Conservation (phyloP, 2,329 filamentous ascomycete species). For the Colletotrichum godetiae region DNA sequence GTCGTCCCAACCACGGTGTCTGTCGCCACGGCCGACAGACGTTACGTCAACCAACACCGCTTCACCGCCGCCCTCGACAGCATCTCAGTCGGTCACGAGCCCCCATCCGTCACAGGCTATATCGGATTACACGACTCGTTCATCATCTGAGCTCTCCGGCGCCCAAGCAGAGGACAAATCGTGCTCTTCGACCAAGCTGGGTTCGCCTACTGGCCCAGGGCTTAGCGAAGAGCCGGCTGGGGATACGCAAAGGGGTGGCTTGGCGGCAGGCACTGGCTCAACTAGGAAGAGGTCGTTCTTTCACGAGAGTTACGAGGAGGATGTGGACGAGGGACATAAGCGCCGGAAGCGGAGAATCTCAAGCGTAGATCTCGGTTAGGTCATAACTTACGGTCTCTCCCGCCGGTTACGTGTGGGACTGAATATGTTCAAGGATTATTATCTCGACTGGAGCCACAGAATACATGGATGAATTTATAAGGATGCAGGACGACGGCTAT, state of each 20-base stretch:
- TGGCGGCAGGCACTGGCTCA: background rate
- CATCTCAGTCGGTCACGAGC: background rate
- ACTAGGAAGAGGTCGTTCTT: slow-evolving; percentile 11
- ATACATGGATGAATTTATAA: too few species aligned
- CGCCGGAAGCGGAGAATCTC: slow-evolving; percentile 1
- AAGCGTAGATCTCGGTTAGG: background rate
- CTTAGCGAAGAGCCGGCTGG: background rate
- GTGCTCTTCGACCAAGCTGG: background rate
- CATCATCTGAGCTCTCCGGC: background rate
- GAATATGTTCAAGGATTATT: background rate
- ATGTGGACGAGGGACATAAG: background rate
- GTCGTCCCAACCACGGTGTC: background rate
- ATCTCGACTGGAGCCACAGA: too few species aligned
- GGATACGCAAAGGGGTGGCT: background rate
- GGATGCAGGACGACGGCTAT: too few species aligned
- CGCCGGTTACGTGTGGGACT: background rate
- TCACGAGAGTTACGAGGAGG: slow-evolving; percentile 5
- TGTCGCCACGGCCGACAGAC: background rate
- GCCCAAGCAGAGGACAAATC: background rate
- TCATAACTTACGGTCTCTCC: slow-evolving; percentile 6
- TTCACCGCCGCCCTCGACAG: background rate
- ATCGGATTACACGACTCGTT: background rate
- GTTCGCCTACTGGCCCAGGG: background rate
- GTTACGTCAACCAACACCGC: background rate
- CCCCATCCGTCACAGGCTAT: background rate